These are phyloP conservation scores for Microstegium vimineum DNA, from an alignment of 176 grass and related monocot genomes.

Conservation along the genomic window DNA sequence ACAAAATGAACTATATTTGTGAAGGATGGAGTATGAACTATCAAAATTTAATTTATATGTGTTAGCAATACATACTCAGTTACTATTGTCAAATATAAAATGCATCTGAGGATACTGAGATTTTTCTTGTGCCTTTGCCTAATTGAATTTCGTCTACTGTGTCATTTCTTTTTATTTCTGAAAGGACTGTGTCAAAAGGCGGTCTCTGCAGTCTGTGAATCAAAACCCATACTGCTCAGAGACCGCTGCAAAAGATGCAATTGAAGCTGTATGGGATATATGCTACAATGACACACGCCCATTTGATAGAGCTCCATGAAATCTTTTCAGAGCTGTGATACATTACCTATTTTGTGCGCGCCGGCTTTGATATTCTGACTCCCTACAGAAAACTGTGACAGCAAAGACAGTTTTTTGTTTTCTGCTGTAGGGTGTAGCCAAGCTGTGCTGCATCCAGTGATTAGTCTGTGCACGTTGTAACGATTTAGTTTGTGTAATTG, in stretches of 20 bases:
- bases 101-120: background rate
- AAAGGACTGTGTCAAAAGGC: constrained; percentile 93
- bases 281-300: constrained; percentile 83
- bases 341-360: background rate
- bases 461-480: background rate
- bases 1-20: background rate
- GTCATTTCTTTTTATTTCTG: constrained; percentile 11
- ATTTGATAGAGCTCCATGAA: constrained; percentile 81
- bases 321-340: background rate
- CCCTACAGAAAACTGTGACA: background rate
- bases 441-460: background rate
- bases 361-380: constrained; percentile 20
- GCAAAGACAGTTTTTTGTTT: background rate
- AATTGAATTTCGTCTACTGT: constrained; percentile 12
- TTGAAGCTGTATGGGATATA: constrained; percentile 86
- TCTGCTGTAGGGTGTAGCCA: background rate
- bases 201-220: constrained; percentile 63
- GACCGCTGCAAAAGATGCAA: constrained; percentile 73
- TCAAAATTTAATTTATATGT: background rate
- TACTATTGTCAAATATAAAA: constrained; percentile 2
- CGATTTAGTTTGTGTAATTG: background rate
- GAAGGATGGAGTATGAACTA: background rate
- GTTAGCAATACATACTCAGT: background rate
- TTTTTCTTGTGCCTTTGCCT: background rate
- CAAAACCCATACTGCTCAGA: constrained; percentile 61